These are phyloP conservation scores for Leishmania martiniquensis DNA, from an alignment of 208 protist genomes.

Conservation along the genomic window DNA sequence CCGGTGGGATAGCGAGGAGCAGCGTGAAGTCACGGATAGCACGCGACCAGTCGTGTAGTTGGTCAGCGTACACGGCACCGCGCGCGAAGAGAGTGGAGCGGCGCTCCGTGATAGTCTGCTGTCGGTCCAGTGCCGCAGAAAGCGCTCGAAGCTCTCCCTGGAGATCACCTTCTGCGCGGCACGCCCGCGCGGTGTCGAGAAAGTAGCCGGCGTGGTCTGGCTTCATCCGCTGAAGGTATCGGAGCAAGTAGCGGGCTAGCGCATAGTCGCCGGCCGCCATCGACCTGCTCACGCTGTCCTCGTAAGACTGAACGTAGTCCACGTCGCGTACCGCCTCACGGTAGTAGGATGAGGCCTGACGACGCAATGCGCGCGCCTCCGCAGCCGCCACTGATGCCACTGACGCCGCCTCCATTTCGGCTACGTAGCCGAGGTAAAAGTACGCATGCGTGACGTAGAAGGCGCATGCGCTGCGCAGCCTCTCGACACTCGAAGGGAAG, in stretches of 20 bases:
- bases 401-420: conserved; percentile 17
- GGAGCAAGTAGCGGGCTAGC: conserved; percentile 66
- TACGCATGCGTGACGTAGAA: conserved; percentile 81
- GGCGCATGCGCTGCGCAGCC: conserved; percentile 22
- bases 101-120: conserved; percentile 53
- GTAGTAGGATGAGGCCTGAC: conserved; percentile 50
- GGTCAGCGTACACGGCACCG: conserved; percentile 67
- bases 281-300: conserved; percentile 54
- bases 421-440: conserved; percentile 79
- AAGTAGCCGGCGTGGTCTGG: conserved; percentile 65
- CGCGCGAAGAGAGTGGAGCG: conserved; percentile 71
- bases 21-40: conserved; percentile 87
- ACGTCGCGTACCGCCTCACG: conserved; percentile 40
- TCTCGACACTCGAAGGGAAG: conserved; percentile 13
- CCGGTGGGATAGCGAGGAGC: conserved; percentile 48
- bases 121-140: conserved; percentile 73
- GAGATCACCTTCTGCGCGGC: conserved; percentile 51
- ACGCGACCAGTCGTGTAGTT: conserved; percentile 54
- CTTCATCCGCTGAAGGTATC: conserved; percentile 60
- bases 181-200: conserved; percentile 64
- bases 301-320: conserved; percentile 66
- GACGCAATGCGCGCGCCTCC: conserved; percentile 21
- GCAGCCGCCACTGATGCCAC: conserved; percentile 5
- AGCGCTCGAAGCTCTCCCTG: conserved; percentile 58
- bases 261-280: conserved; percentile 53